These are phyloP conservation scores for Serendipita sp. DNA, from an alignment of 768 basidiomycete species.

Conservation along the genomic window DNA sequence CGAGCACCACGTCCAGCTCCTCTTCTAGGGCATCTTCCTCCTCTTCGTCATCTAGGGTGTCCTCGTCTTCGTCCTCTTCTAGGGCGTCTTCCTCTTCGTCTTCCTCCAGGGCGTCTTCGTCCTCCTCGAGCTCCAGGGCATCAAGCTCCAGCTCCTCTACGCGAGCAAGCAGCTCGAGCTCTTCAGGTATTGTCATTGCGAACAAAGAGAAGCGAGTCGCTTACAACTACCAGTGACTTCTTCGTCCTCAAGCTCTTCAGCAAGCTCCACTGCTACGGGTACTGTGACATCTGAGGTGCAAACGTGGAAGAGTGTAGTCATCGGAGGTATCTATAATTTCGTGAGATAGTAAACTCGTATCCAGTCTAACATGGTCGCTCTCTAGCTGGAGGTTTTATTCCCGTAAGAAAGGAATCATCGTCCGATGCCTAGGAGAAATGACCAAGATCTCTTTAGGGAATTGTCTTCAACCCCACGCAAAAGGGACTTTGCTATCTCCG, in stretches of 20 bases:
- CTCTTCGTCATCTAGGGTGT: background rate
- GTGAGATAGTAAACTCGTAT: background rate
- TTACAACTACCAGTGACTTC: background rate
- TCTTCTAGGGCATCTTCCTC: background rate
- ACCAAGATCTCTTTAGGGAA: slow-evolving; percentile 10
- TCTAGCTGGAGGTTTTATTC: slow-evolving; percentile 1
- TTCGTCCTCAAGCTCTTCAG: background rate
- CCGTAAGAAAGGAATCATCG: background rate
- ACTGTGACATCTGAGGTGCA: background rate
- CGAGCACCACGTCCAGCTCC: background rate
- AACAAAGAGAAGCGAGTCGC: too few relatives aligned
- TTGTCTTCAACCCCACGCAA: slow-evolving; percentile 44
- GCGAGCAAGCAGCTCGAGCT: background rate
- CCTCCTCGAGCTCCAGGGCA: background rate
- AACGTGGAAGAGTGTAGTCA: background rate
- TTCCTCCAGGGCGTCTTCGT: background rate
- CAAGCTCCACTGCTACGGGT: background rate
- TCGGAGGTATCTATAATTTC: background rate
- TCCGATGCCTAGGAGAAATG: too few relatives aligned
- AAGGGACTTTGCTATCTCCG: slow-evolving; percentile 50
- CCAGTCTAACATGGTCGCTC: background rate
- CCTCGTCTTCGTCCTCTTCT: background rate
- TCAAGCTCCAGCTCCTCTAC: background rate
- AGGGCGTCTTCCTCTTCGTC: background rate
- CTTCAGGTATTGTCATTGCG: too few relatives aligned